Percentiles rank a stretch among this genome's conserved stretches.
Conservation (phyloP, 768 basidiomycete species). For the Rhodotorula graminis region DNA sequence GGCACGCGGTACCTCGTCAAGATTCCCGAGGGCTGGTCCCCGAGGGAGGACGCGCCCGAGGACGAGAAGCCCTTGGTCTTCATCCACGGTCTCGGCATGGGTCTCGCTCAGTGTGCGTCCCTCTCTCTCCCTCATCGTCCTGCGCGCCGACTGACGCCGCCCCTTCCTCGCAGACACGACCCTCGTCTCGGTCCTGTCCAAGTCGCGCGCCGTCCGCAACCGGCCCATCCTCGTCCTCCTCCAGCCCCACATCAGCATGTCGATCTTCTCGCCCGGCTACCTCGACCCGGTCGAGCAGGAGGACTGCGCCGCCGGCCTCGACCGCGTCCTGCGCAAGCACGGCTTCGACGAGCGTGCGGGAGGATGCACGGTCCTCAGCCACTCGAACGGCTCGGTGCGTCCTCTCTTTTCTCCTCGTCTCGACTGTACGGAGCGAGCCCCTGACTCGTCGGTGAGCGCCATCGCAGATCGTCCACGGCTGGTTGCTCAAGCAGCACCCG, state of each 20-base stretch:
- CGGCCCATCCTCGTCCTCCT: slow-evolving; percentile 72
- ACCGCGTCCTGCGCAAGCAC: slow-evolving; percentile 52
- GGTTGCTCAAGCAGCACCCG: slow-evolving; percentile 77
- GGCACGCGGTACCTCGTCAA: slow-evolving; percentile 69
- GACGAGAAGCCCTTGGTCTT: slow-evolving; percentile 64
- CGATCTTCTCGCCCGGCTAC: slow-evolving; percentile 71
- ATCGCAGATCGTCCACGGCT: slow-evolving; percentile 81
- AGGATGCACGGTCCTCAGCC: slow-evolving; percentile 74
- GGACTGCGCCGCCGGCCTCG: slow-evolving; percentile 59
- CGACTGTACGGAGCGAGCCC: no score
- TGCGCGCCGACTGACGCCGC: background rate
- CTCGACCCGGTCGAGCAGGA: slow-evolving; percentile 64
- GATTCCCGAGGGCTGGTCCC: slow-evolving; percentile 63
- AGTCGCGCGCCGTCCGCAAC: slow-evolving; percentile 53
- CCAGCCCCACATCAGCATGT: slow-evolving; percentile 81
- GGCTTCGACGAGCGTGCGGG: slow-evolving; percentile 47
- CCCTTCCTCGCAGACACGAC: slow-evolving; percentile 49
- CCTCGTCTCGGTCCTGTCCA: slow-evolving; percentile 60
- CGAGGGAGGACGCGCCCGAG: slow-evolving; percentile 49
- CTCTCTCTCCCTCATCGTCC: no score
- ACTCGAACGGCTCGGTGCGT: slow-evolving; percentile 68
- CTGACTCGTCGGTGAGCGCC: no score
- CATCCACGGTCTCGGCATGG: slow-evolving; percentile 82
- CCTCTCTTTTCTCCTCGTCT: no score
- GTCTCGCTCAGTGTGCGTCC: slow-evolving; percentile 52